These are phyloP conservation scores for Wickerhamiella spandovensis DNA, from an alignment of 805 yeast genomes.

Conservation along the genomic window DNA sequence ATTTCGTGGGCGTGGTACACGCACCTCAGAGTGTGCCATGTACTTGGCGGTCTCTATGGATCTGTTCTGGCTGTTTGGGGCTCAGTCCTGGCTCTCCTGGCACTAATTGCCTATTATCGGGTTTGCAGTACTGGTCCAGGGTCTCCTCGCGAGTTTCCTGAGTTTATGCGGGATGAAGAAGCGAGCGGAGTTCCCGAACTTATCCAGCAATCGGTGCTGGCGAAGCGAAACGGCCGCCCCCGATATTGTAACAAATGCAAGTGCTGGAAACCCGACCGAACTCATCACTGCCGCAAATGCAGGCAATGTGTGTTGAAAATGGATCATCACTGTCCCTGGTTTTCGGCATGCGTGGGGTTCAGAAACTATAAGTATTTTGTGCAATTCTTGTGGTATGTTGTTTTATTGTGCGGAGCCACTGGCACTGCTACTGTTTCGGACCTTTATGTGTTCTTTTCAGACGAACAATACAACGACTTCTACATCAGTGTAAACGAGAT, in stretches of 20 bases:
- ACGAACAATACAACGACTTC: constrained; percentile 20
- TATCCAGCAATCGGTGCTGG: constrained; percentile 21
- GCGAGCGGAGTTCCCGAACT: constrained; percentile 19
- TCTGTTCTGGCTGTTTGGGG: constrained; percentile 12
- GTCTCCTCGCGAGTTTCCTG: constrained; percentile 21
- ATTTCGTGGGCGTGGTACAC: constrained; percentile 24
- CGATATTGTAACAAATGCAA: constrained; percentile 29
- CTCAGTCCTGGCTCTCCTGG: constrained; percentile 12
- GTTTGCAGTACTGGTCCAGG: constrained; percentile 24
- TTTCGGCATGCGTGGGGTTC: constrained; percentile 75
- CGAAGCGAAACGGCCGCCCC: constrained; percentile 30
- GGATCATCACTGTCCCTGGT: constrained; percentile 83
- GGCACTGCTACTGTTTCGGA: constrained; percentile 7
- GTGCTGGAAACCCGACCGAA: constrained; percentile 32
- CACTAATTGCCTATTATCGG: constrained; percentile 18
- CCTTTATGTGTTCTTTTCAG: constrained; percentile 11
- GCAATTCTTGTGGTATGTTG: constrained; percentile 50
- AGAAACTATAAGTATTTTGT: constrained; percentile 66
- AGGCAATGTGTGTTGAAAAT: constrained; percentile 31
- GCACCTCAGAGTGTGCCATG: constrained; percentile 13
- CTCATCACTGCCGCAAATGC: constrained; percentile 32
- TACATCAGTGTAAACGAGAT: constrained; percentile 46
- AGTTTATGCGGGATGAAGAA: constrained; percentile 18
- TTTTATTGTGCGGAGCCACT: constrained; percentile 20
- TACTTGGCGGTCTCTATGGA: constrained; percentile 7